Evolutionary conservation across 2,329 filamentous ascomycete species (phyloP), one percentile per base, ranked within the genome.

Genomic region (Claviceps sp.): DNA sequence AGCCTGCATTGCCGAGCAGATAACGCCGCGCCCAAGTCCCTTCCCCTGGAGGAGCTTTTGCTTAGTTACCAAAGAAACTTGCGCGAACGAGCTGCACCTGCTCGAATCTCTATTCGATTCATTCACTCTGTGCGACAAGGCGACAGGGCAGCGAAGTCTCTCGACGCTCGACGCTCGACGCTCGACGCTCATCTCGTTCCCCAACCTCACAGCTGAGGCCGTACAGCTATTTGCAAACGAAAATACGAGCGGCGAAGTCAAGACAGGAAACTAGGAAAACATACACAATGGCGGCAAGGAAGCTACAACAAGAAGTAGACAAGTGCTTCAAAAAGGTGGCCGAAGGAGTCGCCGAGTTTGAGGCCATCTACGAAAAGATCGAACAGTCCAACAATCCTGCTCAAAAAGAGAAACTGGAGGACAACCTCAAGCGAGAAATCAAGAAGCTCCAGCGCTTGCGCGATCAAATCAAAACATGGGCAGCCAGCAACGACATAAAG

Each of bases 401-500:
- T 55, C 93, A 97, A 71, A 95, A 96, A 69, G 93, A 97, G 72
- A 98, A 97, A 75, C 81, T 95, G 49, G 93, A 98, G 70, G 93
- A 98, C 72, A 89, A 93, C 67, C 78, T 98, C 60, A 98, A 98
- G 76, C 89, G 93, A 67, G 93, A 98, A 73, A 97, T 97, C 79
- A 98, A 98, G 83, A 98, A 98, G 78, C 82, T 98, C 53, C 93
- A 98, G 71, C 81, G 93, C 63, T 84, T 93, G 69, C 86, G 93
- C 65, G 93, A 98, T 70, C 93, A 97, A 75, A 97, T 98, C 76
- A 98, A 98, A 76, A 94, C 91, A 78, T 98, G 93, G 93, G 90
- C 91, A 3, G 87, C 89, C 53, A 90, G 88, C 71, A 95, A 95
- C 75, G 93, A 98, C 67, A 95, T 98, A 80, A 98, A 98, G 77